Conservation (phyloP, 441 rosid genomes). For the Sinapis alba region DNA sequence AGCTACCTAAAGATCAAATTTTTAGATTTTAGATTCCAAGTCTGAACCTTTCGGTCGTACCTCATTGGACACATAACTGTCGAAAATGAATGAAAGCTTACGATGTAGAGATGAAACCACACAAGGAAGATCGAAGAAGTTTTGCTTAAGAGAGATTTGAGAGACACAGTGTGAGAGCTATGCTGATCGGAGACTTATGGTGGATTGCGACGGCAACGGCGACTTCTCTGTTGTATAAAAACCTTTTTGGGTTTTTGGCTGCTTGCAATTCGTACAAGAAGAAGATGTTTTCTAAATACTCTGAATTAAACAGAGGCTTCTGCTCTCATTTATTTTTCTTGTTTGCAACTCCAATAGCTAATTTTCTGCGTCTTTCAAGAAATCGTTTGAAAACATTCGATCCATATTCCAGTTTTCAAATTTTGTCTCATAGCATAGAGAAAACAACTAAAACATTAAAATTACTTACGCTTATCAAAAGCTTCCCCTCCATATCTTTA, state of each 20-base stretch:
- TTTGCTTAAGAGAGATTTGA: neutral
- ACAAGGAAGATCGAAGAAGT: neutral
- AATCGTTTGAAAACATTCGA: neutral
- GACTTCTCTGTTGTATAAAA: neutral
- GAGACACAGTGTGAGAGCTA: neutral
- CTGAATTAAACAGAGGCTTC: neutral
- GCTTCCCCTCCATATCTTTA: neutral
- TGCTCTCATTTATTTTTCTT: neutral
- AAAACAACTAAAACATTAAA: neutral
- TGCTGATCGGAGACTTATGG: neutral
- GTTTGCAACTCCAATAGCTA: neutral
- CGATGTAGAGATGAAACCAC: neutral
- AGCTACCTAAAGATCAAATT: neutral
- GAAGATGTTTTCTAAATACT: neutral
- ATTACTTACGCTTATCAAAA: neutral
- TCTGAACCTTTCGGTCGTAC: neutral
- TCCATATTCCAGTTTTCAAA: neutral
- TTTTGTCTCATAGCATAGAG: neutral
- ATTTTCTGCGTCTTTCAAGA: neutral
- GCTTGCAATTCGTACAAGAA: neutral
- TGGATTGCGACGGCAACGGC: slow-evolving; percentile 17
- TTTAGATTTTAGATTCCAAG: neutral
- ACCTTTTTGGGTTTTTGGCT: neutral
- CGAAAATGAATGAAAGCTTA: neutral
- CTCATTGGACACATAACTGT: neutral